Percentiles rank a stretch among this genome's conserved stretches.
phyloP scores from a whole-genome alignment of 164 flowering plant species.

The Tinospora cordifolia region DNA sequence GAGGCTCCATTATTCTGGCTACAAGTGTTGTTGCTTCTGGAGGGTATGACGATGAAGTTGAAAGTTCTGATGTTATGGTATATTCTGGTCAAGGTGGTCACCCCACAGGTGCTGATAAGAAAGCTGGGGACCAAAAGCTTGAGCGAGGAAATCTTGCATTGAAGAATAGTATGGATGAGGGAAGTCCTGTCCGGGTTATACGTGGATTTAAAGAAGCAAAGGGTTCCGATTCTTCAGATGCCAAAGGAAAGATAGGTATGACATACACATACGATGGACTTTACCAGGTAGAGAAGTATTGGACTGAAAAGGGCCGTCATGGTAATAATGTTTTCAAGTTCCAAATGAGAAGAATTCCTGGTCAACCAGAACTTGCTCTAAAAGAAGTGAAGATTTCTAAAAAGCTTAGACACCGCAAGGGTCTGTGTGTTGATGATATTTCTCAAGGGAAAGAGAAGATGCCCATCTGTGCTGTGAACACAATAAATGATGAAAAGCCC shows the following conservation, averaged over 20 bases:
- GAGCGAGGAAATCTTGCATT: conserved; percentile 72
- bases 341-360: conserved; percentile 54
- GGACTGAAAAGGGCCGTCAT: conserved; percentile 47
- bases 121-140: conserved; percentile 67
- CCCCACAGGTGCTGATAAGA: conserved; percentile 29
- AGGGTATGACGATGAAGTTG: conserved; percentile 55
- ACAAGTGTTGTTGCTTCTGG: conserved; percentile 79
- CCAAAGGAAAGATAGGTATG: conserved; percentile 24
- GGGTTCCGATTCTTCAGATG: conserved; percentile 26
- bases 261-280: conserved; percentile 72
- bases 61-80: conserved; percentile 41
- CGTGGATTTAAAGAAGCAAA: conserved; percentile 52
- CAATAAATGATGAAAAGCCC: conserved; percentile 55
- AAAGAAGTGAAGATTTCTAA: conserved; percentile 46
- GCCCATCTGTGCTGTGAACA: conserved; percentile 68
- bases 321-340: conserved; percentile 59
- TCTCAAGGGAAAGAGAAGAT: conserved; percentile 55
- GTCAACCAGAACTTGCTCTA: conserved; percentile 72
- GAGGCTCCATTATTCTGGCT: conserved; percentile 34
- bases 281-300: conserved; percentile 48
- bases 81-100: conserved; percentile 70
- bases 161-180: conserved; percentile 39
- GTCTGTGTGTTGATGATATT: conserved; percentile 53
- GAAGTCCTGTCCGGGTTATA: conserved; percentile 67
- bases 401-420: conserved; percentile 36